Conservation (phyloP, 306 rosid species). For the Acacia crassicarpa region DNA sequence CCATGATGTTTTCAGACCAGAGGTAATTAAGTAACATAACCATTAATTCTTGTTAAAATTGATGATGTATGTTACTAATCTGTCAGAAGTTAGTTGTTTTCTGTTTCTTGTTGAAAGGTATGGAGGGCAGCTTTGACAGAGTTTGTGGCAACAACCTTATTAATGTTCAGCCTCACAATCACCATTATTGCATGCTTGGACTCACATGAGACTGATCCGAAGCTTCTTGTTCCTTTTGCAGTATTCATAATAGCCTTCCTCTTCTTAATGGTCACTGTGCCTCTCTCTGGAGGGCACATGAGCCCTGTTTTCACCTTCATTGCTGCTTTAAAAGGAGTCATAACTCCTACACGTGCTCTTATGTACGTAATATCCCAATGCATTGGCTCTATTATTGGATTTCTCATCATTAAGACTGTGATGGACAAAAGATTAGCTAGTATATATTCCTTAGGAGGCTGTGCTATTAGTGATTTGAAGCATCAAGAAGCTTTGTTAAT, state of each 20-base stretch:
- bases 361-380: not conserved
- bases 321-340: slow-evolving; percentile 43
- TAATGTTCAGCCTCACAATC: slow-evolving; percentile 49
- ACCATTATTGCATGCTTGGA: slow-evolving; percentile 71
- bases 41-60: not conserved
- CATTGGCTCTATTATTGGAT: slow-evolving; percentile 21
- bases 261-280: slow-evolving; percentile 66
- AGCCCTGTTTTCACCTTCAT: slow-evolving; percentile 53
- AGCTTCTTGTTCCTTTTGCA: slow-evolving; percentile 62
- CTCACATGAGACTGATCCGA: slow-evolving; percentile 48
- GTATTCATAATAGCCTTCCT: slow-evolving; percentile 66
- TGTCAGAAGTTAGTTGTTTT: not conserved
- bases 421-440: not conserved
- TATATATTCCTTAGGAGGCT: slow-evolving; percentile 17
- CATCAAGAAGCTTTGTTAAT: slow-evolving; percentile 1
- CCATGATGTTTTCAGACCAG: slow-evolving; percentile 29
- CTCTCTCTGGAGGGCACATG: slow-evolving; percentile 61
- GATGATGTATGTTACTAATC: not conserved
- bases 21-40: slow-evolving; percentile 29
- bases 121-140: slow-evolving; percentile 49
- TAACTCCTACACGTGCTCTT: slow-evolving; percentile 42
- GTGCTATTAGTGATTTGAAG: not conserved
- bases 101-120: not conserved
- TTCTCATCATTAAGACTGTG: slow-evolving; percentile 14
- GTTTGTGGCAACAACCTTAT: slow-evolving; percentile 55